A percentile compares a stretch with the other conserved stretches of the same genome.
Evolutionary conservation across 163 green algal genomes (phyloP).

Genomic region (Dunaliella salina): DNA sequence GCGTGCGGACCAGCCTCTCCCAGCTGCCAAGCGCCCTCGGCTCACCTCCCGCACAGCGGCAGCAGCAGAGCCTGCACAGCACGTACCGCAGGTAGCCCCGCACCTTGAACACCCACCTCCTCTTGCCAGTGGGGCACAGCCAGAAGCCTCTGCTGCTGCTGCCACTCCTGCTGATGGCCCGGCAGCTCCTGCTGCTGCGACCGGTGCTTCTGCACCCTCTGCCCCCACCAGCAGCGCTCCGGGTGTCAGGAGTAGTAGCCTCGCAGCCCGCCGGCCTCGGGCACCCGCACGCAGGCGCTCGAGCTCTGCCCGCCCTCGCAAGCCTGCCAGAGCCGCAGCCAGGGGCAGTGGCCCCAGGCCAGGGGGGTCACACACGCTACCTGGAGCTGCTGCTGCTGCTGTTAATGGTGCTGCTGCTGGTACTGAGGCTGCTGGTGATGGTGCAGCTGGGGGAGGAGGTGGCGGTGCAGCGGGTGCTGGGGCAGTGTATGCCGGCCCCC

Average conservation of each 20-base stretch:
- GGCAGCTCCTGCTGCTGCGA: not conserved
- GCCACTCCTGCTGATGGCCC: not conserved
- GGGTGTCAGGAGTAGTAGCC: not conserved
- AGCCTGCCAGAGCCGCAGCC: not conserved
- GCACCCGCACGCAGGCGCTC: not conserved
- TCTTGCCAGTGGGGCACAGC: too few relatives aligned
- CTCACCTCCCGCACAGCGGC: not conserved
- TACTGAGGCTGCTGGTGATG: too few relatives aligned
- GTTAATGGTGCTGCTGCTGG: not conserved
- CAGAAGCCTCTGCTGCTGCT: not conserved
- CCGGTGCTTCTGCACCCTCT: not conserved
- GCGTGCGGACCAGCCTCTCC: too few relatives aligned
- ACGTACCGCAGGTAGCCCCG: too few relatives aligned
- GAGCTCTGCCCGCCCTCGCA: not conserved
- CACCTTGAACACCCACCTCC: too few relatives aligned
- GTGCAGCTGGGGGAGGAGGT: not conserved
- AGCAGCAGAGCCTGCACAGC: not conserved
- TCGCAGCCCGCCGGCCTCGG: too few relatives aligned
- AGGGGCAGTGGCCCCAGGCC: too few relatives aligned
- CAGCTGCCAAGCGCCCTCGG: too few relatives aligned
- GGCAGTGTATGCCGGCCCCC: too few relatives aligned
- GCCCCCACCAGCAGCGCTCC: not conserved
- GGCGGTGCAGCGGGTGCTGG: not conserved
- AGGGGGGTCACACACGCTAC: not conserved
- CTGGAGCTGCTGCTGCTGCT: not conserved